Evolutionary conservation across 805 yeast genomes (phyloP), one percentile per base, ranked within the genome.

Genomic region (Phaffomyces opuntiae): DNA sequence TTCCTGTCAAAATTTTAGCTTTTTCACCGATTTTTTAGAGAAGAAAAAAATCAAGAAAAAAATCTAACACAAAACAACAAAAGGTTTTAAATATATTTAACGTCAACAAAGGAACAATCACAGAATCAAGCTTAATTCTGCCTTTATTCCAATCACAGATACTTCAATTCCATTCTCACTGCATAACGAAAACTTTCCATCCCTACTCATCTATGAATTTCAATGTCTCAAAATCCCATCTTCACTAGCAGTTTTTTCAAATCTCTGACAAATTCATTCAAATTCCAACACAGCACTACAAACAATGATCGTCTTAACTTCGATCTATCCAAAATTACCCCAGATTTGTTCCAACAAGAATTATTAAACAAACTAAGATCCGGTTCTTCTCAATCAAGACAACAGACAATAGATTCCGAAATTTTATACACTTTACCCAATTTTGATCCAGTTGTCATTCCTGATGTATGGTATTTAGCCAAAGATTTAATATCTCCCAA

Each of bases 401-500:
- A 75, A 1, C 66, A 72, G 1, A 80, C 84, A 0, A 80, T 85
- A 0, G 67, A 66, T 2, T 62, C 71, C 19, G 50, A 47, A 19
- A 62, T 87, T 37, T 64, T 75, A 7, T 70, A 70, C 2, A 67
- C 78, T 4, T 61, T 87, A 3, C 72, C 72, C 21, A 74, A 71
- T 40, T 72, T 71, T 42, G 67, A 81, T 4, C 72, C 80, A 3
- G 70, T 81, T 0, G 74, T 83, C 3, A 70, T 86, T 5, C 80
- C 87, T 0, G 89, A 84, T 50, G 70, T 87, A 2, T 87, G 96
- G 96, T 78, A 81, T 59, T 64, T 80, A 43, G 81, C 83, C 0
- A 67, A 75, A 48, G 77, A 73, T 42, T 62, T 82, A 59, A 69
- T 85, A 42, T 66, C 66, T 7, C 58, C 65, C 0, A 31, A 61